Base-by-base conservation (phyloP, 1,139 yeast species). In the Debaryomyces sp. region DNA sequence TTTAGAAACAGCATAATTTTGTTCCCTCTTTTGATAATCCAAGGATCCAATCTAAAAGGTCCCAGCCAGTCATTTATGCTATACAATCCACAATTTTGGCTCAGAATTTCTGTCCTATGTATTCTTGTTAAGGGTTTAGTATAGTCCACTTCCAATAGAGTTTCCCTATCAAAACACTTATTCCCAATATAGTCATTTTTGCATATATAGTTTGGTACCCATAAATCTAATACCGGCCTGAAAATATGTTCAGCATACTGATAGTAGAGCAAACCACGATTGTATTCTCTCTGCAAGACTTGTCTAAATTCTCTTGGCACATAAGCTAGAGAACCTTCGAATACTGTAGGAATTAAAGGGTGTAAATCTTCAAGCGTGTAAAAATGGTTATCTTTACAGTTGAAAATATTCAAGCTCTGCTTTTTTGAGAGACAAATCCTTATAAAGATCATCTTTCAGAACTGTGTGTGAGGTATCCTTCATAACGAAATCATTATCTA, bases 321-420 rank as follows among this genome's bases (percentile, higher is more conserved):
- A 43, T 65, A 70, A 0, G 82, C 79, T 27, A 61, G 56, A 2
- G 66, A 75, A 5, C 88, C 87, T 59, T 83, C 88, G 57, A 78
- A 82, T 21, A 67, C 54, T 0, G 85, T 76, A 12, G 70, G 64
- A 5, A 61, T 56, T 55, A 82, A 63, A 1, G 83, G 82, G 2
- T 64, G 55, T 17, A 83, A 54, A 50, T 81, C 82, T 5, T 70
- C 67, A 12, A 77, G 55, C 1, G 66, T 59, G 53, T 70, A 77
- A 52, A 73, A 81, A 58, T 84, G 87, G 48, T 73, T 62, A 59
- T 83, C 80, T 52, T 81, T 75, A 59, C 88, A 82, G 55, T 80
- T 80, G 54, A 66, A 73, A 8, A 81, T 52, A 30, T 62, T 51
- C 26, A n/a, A 71, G 51, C 7, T 48, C 22, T 6, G 52, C 49